phyloP scores from a whole-genome alignment of 305 asterid genomes.

The Solanum aculeatissimum region DNA sequence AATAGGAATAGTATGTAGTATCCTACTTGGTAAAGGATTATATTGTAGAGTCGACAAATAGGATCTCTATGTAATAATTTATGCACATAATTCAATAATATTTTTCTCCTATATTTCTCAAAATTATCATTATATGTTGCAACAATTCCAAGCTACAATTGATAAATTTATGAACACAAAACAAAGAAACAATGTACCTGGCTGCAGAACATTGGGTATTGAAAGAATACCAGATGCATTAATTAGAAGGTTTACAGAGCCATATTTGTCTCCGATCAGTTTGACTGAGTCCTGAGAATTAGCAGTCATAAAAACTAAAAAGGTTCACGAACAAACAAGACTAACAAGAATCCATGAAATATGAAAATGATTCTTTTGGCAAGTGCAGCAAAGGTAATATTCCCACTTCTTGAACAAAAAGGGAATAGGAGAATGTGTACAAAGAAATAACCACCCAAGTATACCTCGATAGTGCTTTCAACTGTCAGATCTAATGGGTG shows the following conservation, averaged over 20 bases:
- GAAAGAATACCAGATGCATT: conserved; percentile 87
- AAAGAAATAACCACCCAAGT: neutral
- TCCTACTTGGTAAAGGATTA: too few species aligned
- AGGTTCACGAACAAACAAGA: neutral
- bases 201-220: conserved; percentile 65
- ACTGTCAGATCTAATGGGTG: conserved; percentile 60
- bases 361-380: neutral
- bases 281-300: conserved; percentile 57
- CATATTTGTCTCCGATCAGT: conserved; percentile 55
- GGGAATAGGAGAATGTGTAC: neutral
- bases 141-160: neutral
- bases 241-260: conserved; percentile 60
- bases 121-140: neutral
- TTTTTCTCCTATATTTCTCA: too few species aligned
- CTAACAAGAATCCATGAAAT: neutral
- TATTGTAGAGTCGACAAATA: too few species aligned
- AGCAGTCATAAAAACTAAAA: neutral
- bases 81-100: too few species aligned
- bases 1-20: too few species aligned
- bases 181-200: conserved; percentile 38
- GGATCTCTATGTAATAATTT: too few species aligned
- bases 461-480: conserved; percentile 82
- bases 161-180: neutral
- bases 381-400: neutral
- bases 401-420: neutral